Evolutionary conservation across 2,329 filamentous ascomycete species (phyloP).

Genomic region (Cucurbitaria berberidis): DNA sequence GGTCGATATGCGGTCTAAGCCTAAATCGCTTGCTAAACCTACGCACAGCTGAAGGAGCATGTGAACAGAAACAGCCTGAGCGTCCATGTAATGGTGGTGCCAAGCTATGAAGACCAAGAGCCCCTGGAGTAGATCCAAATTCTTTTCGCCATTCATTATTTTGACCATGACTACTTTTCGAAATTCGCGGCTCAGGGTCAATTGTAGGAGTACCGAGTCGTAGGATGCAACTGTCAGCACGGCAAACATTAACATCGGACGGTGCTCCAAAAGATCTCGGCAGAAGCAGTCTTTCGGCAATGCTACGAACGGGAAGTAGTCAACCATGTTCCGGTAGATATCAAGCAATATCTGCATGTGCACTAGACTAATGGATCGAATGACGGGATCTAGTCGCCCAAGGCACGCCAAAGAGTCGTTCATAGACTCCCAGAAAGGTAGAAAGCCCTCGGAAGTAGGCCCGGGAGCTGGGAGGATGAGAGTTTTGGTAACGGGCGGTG

Average conservation of each 20-base stretch:
- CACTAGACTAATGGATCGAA: slow-evolving; percentile 42
- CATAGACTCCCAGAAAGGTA: slow-evolving; percentile 44
- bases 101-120: slow-evolving; percentile 46
- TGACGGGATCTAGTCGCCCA: slow-evolving; percentile 40
- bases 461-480: slow-evolving; percentile 33
- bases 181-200: slow-evolving; percentile 44
- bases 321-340: slow-evolving; percentile 39
- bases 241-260: slow-evolving; percentile 44
- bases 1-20: slow-evolving; percentile 35
- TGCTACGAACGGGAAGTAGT: slow-evolving; percentile 45
- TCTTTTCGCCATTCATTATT: slow-evolving; percentile 46
- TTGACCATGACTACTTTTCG: slow-evolving; percentile 44
- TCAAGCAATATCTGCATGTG: slow-evolving; percentile 46
- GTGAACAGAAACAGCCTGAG: slow-evolving; percentile 41
- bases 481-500: slow-evolving; percentile 19
- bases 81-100: slow-evolving; percentile 48
- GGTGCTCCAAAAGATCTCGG: slow-evolving; percentile 36
- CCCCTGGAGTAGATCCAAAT: slow-evolving; percentile 40
- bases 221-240: slow-evolving; percentile 42
- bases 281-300: slow-evolving; percentile 37
- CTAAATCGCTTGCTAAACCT: slow-evolving; percentile 41
- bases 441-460: slow-evolving; percentile 32
- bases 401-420: slow-evolving; percentile 40
- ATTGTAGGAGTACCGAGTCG: slow-evolving; percentile 38
- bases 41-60: slow-evolving; percentile 44